phyloP scores from a whole-genome alignment of 2,329 filamentous ascomycete genomes.

The Xylariaceae sp. region DNA sequence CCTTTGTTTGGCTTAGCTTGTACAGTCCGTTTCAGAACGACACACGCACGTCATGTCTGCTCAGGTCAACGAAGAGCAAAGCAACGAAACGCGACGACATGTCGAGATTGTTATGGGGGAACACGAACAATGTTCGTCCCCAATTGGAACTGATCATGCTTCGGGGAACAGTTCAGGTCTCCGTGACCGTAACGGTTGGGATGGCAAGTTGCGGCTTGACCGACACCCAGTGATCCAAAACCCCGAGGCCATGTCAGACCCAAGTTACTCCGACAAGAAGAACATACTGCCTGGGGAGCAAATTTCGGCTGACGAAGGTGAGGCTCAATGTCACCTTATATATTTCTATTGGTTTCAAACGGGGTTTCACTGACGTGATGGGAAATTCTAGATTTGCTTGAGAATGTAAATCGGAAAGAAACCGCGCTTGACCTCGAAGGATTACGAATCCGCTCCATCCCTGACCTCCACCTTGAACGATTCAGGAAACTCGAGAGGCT shows the following conservation, averaged over 20 bases:
- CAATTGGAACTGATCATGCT: constrained; percentile 37
- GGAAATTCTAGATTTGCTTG: constrained; percentile 47
- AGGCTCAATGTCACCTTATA: constrained; percentile 5
- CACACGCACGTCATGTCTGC: constrained; percentile 12
- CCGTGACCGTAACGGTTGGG: constrained; percentile 67
- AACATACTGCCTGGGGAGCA: constrained; percentile 65
- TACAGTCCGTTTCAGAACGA: no score
- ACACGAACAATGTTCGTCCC: constrained; percentile 20
- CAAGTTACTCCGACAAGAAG: constrained; percentile 75
- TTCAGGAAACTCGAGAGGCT: constrained; percentile 72
- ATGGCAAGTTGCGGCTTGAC: constrained; percentile 74
- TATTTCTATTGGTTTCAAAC: constrained; percentile 5
- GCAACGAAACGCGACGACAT: constrained; percentile 34
- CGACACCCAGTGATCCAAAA: constrained; percentile 66
- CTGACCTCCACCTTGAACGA: constrained; percentile 72
- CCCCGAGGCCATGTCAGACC: constrained; percentile 76
- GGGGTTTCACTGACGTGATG: constrained; percentile 14
- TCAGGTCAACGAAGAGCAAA: constrained; percentile 23
- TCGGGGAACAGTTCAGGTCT: constrained; percentile 38
- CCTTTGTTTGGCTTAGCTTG: no score
- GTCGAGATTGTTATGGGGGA: constrained; percentile 45
- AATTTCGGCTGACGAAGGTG: constrained; percentile 78
- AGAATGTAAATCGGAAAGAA: constrained; percentile 62
- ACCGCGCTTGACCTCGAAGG: constrained; percentile 94
- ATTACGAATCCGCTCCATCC: constrained; percentile 72